A percentile compares a stretch with the other conserved stretches of the same genome.
Evolutionary conservation across 805 yeast genomes (phyloP).

Genomic region (Starmerella bombicola): DNA sequence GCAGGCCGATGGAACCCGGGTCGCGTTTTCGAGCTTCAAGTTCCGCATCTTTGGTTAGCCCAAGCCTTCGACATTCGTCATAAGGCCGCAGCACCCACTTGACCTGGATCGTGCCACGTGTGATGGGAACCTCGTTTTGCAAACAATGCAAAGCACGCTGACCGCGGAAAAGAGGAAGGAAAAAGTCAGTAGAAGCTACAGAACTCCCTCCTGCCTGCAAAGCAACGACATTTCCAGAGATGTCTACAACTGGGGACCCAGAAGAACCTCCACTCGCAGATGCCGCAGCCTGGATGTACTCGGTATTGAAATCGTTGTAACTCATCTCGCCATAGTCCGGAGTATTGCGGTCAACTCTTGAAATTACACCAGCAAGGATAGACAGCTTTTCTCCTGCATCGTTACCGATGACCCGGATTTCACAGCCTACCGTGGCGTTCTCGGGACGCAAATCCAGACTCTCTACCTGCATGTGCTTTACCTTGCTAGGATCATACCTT

Average conservation of each 20-base stretch:
- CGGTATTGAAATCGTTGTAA: constrained; percentile 87
- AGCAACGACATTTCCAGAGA: constrained; percentile 78
- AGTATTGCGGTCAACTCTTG: constrained; percentile 79
- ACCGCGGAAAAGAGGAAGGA: constrained; percentile 74
- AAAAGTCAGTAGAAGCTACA: constrained; percentile 87
- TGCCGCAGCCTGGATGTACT: constrained; percentile 92
- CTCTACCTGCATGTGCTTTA: constrained; percentile 61
- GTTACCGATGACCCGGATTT: constrained; percentile 88
- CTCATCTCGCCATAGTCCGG: constrained; percentile 84
- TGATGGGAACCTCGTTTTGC: constrained; percentile 45
- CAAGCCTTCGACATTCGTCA: constrained; percentile 82
- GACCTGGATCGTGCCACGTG: constrained; percentile 85
- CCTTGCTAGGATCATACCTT: constrained; percentile 54
- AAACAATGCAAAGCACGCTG: constrained; percentile 67
- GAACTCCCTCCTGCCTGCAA: constrained; percentile 89
- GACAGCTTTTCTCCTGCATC: constrained; percentile 92
- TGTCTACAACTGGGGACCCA: constrained; percentile 91
- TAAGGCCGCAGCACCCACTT: constrained; percentile 80
- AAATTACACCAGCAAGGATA: constrained; percentile 73
- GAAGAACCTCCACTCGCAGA: constrained; percentile 92
- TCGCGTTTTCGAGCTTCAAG: constrained; percentile 50
- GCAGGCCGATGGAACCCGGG: constrained; percentile 65
- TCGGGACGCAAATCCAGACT: constrained; percentile 65
- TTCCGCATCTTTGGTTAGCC: constrained; percentile 65
- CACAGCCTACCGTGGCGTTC: constrained; percentile 79